Evolutionary conservation across 768 basidiomycete genomes (phyloP).

Genomic region (Pleurotus pulmonarius): DNA sequence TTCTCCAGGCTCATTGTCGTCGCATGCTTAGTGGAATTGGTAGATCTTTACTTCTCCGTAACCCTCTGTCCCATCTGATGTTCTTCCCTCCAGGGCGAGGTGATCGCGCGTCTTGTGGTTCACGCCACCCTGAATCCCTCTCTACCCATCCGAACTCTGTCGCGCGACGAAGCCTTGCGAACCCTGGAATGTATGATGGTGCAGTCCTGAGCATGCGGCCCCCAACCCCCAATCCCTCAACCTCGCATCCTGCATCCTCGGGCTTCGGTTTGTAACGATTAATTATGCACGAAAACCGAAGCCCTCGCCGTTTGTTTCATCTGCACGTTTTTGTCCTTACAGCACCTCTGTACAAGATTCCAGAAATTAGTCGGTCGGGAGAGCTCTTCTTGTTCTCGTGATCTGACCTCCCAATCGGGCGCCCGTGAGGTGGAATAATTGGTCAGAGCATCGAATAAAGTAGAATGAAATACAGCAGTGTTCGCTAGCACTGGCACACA

Average conservation of each 20-base stretch:
- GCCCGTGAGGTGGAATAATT: too few species aligned
- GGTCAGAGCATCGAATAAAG: too few species aligned
- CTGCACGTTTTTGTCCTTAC: too few species aligned
- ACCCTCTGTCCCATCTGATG: background rate
- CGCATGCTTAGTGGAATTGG: constrained; percentile 85
- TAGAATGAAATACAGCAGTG: too few species aligned
- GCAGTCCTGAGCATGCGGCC: background rate
- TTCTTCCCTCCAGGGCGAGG: constrained; percentile 59
- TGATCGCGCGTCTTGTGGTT: constrained; percentile 71
- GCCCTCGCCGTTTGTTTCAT: too few species aligned
- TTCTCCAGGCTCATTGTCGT: constrained; percentile 77
- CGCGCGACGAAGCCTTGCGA: constrained; percentile 35
- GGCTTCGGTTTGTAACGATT: too few species aligned
- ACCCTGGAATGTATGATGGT: constrained; percentile 39
- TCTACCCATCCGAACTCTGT: constrained; percentile 16
- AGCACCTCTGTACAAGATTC: too few species aligned
- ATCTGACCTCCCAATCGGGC: too few species aligned
- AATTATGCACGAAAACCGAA: too few species aligned
- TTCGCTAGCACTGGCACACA: too few species aligned
- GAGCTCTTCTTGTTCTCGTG: too few species aligned
- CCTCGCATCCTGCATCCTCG: background rate
- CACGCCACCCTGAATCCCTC: constrained; percentile 44
- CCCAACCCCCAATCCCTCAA: background rate
- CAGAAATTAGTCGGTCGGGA: too few species aligned
- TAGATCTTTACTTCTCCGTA: constrained; percentile 19